These are phyloP conservation scores for Chlorencoelia australis DNA, from an alignment of 2,329 filamentous ascomycete species.

Conservation along the genomic window DNA sequence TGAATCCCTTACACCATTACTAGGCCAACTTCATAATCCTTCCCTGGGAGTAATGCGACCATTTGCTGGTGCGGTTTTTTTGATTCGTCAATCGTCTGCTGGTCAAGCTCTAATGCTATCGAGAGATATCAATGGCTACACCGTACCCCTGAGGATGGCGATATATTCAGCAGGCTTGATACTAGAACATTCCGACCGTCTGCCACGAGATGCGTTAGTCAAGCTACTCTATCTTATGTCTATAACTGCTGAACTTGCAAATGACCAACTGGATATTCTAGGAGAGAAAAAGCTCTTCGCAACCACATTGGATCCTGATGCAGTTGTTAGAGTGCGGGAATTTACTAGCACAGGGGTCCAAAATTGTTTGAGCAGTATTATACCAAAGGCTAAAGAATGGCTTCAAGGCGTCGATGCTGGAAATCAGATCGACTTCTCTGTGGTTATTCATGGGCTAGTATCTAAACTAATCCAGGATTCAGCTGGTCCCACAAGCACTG, in stretches of 20 bases:
- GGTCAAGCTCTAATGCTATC: constrained; percentile 18
- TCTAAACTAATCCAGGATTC: constrained; percentile 36
- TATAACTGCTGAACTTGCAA: constrained; percentile 40
- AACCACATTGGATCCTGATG: constrained; percentile 28
- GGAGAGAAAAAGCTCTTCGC: constrained; percentile 38
- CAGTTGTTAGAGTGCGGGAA: constrained; percentile 18
- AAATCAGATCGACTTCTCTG: constrained; percentile 23
- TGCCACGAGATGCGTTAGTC: constrained; percentile 35
- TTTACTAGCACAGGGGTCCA: constrained; percentile 2
- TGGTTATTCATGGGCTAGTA: constrained; percentile 34
- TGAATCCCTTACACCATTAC: constrained; percentile 45
- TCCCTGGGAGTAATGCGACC: constrained; percentile 66
- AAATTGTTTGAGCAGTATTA: constrained; percentile 4
- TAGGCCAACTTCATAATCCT: constrained; percentile 42
- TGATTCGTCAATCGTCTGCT: constrained; percentile 36
- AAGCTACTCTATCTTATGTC: constrained; percentile 43
- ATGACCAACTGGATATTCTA: constrained; percentile 40
- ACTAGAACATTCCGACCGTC: constrained; percentile 28
- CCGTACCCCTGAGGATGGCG: constrained; percentile 65
- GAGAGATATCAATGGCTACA: constrained; percentile 60
- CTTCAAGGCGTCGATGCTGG: constrained; percentile 9
- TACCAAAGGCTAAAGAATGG: constrained; percentile 37
- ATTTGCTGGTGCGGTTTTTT: constrained; percentile 58
- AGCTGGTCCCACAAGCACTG: constrained; percentile 32
- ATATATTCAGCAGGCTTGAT: constrained; percentile 57